These are phyloP conservation scores for Monosporascus cannonballus DNA, from an alignment of 2,329 filamentous ascomycete genomes.

Conservation along the genomic window DNA sequence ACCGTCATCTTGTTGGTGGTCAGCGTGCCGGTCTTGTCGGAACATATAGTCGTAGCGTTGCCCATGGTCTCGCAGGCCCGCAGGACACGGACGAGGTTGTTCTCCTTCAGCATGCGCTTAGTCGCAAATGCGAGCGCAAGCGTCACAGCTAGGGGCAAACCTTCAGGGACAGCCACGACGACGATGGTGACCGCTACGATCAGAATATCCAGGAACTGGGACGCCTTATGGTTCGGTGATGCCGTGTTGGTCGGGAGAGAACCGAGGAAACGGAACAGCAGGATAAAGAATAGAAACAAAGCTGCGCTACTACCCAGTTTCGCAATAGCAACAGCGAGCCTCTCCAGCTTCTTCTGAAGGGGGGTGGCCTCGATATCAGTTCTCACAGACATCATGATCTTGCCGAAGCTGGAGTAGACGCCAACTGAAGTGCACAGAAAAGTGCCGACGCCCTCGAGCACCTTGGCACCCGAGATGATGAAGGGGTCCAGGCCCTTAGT, in stretches of 20 bases:
- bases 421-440: constrained; percentile 50
- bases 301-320: constrained; percentile 59
- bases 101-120: constrained; percentile 62
- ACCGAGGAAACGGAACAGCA: constrained; percentile 72
- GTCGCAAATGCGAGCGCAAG: constrained; percentile 63
- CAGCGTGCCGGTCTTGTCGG: constrained; percentile 71
- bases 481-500: constrained; percentile 55
- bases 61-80: constrained; percentile 67
- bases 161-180: constrained; percentile 64
- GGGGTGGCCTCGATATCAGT: constrained; percentile 47
- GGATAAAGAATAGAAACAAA: constrained; percentile 67
- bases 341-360: constrained; percentile 46
- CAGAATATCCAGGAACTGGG: constrained; percentile 56
- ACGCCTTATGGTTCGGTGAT: constrained; percentile 50
- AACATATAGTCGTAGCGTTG: constrained; percentile 70
- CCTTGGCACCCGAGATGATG: constrained; percentile 51
- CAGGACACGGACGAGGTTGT: constrained; percentile 63
- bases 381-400: constrained; percentile 50
- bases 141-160: constrained; percentile 61
- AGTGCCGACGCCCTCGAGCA: constrained; percentile 47
- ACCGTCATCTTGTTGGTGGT: constrained; percentile 74
- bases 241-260: constrained; percentile 45
- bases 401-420: constrained; percentile 48
- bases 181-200: constrained; percentile 62
- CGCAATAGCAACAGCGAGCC: constrained; percentile 44